A percentile compares a stretch with the other conserved stretches of the same genome.
Evolutionary conservation across 1,284 basidiomycete species (phyloP).

Genomic region (Leccinum solheimii): DNA sequence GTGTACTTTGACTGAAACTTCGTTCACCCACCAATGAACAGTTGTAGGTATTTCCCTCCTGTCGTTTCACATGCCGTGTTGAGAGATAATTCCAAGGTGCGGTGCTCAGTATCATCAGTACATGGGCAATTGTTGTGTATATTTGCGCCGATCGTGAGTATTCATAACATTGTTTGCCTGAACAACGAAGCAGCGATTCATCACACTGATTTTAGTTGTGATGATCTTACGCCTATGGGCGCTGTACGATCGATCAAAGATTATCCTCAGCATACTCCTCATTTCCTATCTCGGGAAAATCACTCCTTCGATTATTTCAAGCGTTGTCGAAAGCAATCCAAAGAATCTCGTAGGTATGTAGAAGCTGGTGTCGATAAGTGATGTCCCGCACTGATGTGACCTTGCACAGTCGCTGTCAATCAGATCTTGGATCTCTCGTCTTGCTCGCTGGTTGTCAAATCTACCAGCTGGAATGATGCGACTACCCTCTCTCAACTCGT

Average conservation of each 20-base stretch:
- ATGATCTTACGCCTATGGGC: neutral
- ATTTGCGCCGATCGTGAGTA: neutral
- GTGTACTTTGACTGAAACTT: neutral
- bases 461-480: too few species aligned
- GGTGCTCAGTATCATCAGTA: neutral
- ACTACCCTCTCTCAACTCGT: too few species aligned
- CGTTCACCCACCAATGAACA: neutral
- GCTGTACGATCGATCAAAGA: neutral
- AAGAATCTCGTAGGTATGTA: neutral
- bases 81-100: neutral
- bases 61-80: neutral
- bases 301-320: neutral
- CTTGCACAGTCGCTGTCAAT: neutral
- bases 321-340: neutral
- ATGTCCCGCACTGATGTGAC: neutral
- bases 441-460: neutral
- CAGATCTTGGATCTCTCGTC: neutral
- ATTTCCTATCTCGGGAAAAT: neutral
- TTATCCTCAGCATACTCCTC: neutral
- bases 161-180: neutral
- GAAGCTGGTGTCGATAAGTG: neutral
- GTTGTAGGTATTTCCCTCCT: neutral
- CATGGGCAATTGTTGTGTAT: neutral
- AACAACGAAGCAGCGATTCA: neutral
- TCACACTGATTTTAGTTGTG: neutral